Conservation (phyloP, 1,139 yeast species). For the Maudiozyma humilis region DNA sequence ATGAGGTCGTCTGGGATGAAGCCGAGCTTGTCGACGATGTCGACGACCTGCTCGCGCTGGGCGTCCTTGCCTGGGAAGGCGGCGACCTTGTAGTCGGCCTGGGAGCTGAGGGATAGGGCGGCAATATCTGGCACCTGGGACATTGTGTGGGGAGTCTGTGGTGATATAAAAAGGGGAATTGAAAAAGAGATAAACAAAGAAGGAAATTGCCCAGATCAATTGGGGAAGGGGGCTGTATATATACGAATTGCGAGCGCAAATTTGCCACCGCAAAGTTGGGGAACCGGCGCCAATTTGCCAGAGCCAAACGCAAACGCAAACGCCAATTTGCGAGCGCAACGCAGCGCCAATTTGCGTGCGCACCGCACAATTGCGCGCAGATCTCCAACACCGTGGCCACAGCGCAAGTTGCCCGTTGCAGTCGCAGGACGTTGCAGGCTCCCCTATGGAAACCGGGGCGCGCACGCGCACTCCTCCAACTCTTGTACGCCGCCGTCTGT, state of each 20-base stretch:
- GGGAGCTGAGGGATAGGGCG: conserved; percentile 34
- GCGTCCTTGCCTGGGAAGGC: conserved; percentile 75
- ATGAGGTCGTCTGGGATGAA: conserved; percentile 82
- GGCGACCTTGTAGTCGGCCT: conserved; percentile 60
- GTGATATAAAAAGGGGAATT: background rate
- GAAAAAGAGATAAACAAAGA: background rate
- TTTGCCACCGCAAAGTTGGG: background rate
- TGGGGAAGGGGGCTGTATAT: background rate
- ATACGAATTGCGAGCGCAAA: background rate
- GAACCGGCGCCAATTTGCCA: too few species aligned
- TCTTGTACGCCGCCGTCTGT: too few species aligned
- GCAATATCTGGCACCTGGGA: conserved; percentile 30
- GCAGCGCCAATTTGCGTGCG: too few species aligned
- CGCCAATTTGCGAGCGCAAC: too few species aligned
- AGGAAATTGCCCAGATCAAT: background rate
- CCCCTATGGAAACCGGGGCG: too few species aligned
- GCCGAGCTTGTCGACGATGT: conserved; percentile 72
- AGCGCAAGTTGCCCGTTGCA: too few species aligned
- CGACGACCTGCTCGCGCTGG: conserved; percentile 77
- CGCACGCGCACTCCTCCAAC: too few species aligned
- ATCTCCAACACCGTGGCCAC: too few species aligned
- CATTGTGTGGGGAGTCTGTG: background rate
- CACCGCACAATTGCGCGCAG: too few species aligned
- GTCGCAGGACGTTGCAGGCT: too few species aligned
- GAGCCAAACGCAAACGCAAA: too few species aligned